A percentile compares a stretch with the other conserved stretches of the same genome.
Evolutionary conservation across 2,329 filamentous ascomycete species (phyloP).

Genomic region (Arthrobotrys pseudoclavata): DNA sequence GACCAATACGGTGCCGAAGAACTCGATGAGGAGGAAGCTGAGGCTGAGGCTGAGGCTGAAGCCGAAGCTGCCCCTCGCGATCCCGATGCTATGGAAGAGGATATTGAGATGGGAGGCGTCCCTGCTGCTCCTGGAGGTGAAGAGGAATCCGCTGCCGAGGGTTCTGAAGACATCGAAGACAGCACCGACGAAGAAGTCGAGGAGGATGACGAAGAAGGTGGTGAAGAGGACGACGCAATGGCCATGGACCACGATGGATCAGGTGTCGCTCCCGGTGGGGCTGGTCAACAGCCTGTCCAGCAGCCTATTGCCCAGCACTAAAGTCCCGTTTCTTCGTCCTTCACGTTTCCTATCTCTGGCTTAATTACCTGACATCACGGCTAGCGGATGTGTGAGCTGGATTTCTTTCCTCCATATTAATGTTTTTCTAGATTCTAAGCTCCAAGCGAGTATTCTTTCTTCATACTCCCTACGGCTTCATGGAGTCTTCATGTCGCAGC

Average conservation of each 20-base stretch:
- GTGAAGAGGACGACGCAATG: slow-evolving; percentile 79
- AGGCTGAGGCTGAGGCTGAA: slow-evolving; percentile 73
- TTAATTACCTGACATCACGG: background rate
- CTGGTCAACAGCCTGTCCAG: slow-evolving; percentile 43
- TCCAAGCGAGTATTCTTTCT: slow-evolving; percentile 47
- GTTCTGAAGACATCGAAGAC: slow-evolving; percentile 72
- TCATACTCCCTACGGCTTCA: slow-evolving; percentile 36
- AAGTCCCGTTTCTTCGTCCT: background rate
- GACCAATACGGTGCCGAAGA: slow-evolving; percentile 87
- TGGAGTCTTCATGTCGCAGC: slow-evolving; percentile 46
- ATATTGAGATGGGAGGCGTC: slow-evolving; percentile 81
- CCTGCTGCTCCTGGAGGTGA: slow-evolving; percentile 66
- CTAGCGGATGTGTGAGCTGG: slow-evolving; percentile 17
- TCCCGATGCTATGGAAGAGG: slow-evolving; percentile 71
- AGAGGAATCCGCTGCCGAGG: slow-evolving; percentile 64
- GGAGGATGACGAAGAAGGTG: slow-evolving; percentile 83
- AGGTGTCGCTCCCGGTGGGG: slow-evolving; percentile 41
- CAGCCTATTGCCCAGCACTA: slow-evolving; percentile 29
- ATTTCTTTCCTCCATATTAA: slow-evolving; percentile 19
- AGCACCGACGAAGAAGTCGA: slow-evolving; percentile 77
- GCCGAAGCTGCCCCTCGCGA: slow-evolving; percentile 64
- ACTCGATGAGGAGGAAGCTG: slow-evolving; percentile 79
- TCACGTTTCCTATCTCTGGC: slow-evolving; percentile 10
- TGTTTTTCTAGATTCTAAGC: slow-evolving; percentile 36
- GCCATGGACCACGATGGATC: slow-evolving; percentile 70